Conservation (phyloP, 441 rosid species). For the Aquilaria agallochum region DNA sequence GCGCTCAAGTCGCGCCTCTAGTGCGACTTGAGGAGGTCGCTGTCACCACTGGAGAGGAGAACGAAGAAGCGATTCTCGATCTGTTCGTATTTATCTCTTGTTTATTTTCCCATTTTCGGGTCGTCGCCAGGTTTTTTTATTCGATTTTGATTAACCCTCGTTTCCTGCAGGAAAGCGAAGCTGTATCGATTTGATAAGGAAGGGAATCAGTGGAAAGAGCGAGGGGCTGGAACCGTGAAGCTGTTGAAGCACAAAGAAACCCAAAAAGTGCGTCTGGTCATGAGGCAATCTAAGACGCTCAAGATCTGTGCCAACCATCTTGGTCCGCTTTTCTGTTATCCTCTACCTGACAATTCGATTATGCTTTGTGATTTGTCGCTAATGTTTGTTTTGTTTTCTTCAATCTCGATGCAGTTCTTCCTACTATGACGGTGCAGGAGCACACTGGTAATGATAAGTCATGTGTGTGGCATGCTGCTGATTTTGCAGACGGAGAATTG, state of each 20-base stretch:
- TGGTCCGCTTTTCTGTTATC: constrained; percentile 27
- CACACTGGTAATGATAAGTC: constrained; percentile 87
- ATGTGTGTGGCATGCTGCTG: constrained; percentile 84
- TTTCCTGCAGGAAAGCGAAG: constrained; percentile 63
- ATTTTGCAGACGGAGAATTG: constrained; percentile 85
- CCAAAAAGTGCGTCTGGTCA: constrained; percentile 72
- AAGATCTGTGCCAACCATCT: constrained; percentile 97
- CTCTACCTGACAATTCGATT: not conserved
- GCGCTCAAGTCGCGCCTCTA: constrained; percentile 90
- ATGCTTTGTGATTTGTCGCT: not conserved
- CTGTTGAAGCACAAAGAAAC: constrained; percentile 63
- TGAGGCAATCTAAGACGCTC: constrained; percentile 86
- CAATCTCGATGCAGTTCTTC: constrained; percentile 32
- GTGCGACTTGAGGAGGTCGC: constrained; percentile 84
- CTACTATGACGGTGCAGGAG: constrained; percentile 77
- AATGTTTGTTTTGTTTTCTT: not conserved
- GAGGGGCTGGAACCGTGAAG: constrained; percentile 84
- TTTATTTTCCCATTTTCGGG: not conserved
- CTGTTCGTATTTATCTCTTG: constrained; percentile 35
- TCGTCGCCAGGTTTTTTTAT: not conserved
- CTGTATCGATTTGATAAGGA: constrained; percentile 78
- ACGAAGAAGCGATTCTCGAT: constrained; percentile 79
- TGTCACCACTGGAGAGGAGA: constrained; percentile 87
- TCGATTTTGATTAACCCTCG: not conserved
- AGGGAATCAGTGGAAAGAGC: constrained; percentile 88